Conservation (phyloP, 441 rosid species). For the Erodium texanum region DNA sequence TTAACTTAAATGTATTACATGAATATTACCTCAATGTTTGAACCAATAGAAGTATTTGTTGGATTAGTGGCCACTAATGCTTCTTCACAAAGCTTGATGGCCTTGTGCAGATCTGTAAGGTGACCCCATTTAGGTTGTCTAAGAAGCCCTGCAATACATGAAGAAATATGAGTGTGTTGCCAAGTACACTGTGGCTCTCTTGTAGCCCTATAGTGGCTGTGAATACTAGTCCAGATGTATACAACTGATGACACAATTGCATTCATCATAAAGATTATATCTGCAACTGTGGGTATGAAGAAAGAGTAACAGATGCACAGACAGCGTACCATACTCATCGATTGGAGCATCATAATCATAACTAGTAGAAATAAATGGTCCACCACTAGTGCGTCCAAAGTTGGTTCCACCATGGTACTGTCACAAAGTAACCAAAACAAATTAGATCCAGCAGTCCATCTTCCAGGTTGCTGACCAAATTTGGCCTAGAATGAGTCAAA, state of each 20-base stretch:
- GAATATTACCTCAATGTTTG: slow-evolving; percentile 43
- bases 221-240: not conserved
- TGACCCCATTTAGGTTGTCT: slow-evolving; percentile 79
- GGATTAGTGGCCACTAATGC: slow-evolving; percentile 59
- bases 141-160: slow-evolving; percentile 37
- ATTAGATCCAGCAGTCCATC: slow-evolving; percentile 6
- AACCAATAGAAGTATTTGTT: slow-evolving; percentile 38
- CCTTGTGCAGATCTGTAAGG: slow-evolving; percentile 55
- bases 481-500: not conserved
- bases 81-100: slow-evolving; percentile 61
- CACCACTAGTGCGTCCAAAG: slow-evolving; percentile 62
- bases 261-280: slow-evolving; percentile 2
- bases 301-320: not conserved
- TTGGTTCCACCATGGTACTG: slow-evolving; percentile 80
- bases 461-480: slow-evolving; percentile 1
- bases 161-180: slow-evolving; percentile 4
- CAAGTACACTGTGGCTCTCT: not conserved
- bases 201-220: slow-evolving; percentile 2
- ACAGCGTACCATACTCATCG: slow-evolving; percentile 59
- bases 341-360: slow-evolving; percentile 78
- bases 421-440: slow-evolving; percentile 17
- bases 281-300: not conserved
- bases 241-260: not conserved
- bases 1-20: not conserved
- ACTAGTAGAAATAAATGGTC: slow-evolving; percentile 65